Percentiles rank a stretch among this genome's conserved stretches.
phyloP scores from a whole-genome alignment of 768 basidiomycete species.

The Tulasnella sp. region DNA sequence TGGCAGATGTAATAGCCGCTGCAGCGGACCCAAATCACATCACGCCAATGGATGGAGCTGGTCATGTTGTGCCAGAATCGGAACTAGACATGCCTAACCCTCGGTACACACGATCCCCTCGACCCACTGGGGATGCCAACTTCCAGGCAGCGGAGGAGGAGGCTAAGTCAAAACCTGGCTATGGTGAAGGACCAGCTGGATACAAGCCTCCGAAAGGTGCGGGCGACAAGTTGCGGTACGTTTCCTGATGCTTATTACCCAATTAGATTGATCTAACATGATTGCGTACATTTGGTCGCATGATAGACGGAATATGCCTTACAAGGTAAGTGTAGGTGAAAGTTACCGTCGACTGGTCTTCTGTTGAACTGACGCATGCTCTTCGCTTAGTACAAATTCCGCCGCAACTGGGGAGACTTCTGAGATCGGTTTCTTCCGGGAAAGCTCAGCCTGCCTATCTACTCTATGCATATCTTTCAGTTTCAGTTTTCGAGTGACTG shows the following conservation, averaged over 20 bases:
- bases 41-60: conserved; percentile 14
- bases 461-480: too few relatives aligned
- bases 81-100: conserved; percentile 10
- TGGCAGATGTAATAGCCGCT: background rate
- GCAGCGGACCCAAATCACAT: conserved; percentile 9
- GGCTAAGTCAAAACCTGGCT: conserved; percentile 43
- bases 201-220: conserved; percentile 64
- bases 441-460: too few relatives aligned
- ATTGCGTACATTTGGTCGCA: background rate
- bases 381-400: conserved; percentile 68
- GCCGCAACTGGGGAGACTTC: conserved; percentile 79
- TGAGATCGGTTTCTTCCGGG: conserved; percentile 22
- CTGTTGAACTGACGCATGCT: background rate
- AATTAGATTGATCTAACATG: too few relatives aligned
- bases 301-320: conserved; percentile 63
- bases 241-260: background rate
- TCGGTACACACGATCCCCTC: conserved; percentile 34
- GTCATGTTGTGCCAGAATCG: conserved; percentile 7
- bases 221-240: conserved; percentile 63
- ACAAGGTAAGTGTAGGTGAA: conserved; percentile 48
- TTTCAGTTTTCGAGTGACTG: too few relatives aligned
- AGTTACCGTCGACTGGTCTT: background rate
- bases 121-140: conserved; percentile 53
- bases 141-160: conserved; percentile 47
- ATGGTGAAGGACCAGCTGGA: conserved; percentile 60